These are phyloP conservation scores for Pichia sp. DNA, from an alignment of 1,139 yeast genomes.

Conservation along the genomic window DNA sequence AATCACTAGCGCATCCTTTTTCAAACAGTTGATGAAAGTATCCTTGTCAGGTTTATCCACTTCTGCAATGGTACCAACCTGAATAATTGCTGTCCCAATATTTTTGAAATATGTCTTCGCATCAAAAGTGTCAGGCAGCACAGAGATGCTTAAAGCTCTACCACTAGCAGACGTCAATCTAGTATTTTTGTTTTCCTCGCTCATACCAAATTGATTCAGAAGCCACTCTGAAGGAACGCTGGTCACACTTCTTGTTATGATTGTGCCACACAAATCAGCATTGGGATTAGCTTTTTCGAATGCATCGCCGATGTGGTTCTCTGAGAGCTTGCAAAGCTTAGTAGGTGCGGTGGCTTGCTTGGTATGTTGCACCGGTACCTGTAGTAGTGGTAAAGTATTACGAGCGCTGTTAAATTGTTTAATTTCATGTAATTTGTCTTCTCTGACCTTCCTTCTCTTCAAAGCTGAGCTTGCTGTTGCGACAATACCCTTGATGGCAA, in stretches of 20 bases:
- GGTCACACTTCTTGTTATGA: conserved; percentile 7
- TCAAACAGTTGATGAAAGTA: conserved; percentile 18
- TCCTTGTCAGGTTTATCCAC: conserved; percentile 26
- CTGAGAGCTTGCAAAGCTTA: neutral
- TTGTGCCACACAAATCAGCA: conserved; percentile 1
- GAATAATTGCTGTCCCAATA: conserved; percentile 37
- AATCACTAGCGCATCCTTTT: conserved; percentile 33
- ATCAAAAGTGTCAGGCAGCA: conserved; percentile 36
- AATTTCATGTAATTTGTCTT: conserved; percentile 39
- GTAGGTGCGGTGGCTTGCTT: too few species aligned
- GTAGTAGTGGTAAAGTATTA: too few species aligned
- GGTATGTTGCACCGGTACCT: neutral
- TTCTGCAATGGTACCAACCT: conserved; percentile 34
- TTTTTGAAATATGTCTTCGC: conserved; percentile 33
- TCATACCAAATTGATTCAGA: conserved; percentile 3
- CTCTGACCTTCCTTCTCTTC: conserved; percentile 26
- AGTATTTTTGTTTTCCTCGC: too few species aligned
- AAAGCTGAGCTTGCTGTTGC: conserved; percentile 26
- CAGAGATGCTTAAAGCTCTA: conserved; percentile 23
- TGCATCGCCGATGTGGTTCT: neutral
- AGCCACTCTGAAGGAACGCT: conserved; percentile 10
- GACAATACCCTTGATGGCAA: conserved; percentile 24
- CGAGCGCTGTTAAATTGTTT: conserved; percentile 23
- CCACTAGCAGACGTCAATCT: neutral
- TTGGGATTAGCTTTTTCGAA: conserved; percentile 3